phyloP scores from a whole-genome alignment of 2,329 filamentous ascomycete species.

The Trichoderma aggressivum region DNA sequence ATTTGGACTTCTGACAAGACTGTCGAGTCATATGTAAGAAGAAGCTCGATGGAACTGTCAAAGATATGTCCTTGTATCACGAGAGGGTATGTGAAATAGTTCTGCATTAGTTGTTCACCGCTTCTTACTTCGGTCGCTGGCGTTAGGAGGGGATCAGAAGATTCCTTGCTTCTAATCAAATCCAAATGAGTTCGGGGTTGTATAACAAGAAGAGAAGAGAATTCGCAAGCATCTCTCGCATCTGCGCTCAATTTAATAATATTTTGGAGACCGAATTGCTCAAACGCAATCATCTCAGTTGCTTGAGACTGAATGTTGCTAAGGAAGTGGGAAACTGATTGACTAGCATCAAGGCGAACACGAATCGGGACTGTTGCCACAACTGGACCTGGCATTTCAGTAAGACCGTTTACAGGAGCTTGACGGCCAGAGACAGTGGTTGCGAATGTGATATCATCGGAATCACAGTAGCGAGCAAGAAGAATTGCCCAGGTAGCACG shows the following conservation, averaged over 20 bases:
- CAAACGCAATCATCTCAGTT: slow-evolving; percentile 23
- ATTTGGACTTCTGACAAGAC: slow-evolving; percentile 4
- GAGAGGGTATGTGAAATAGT: slow-evolving; percentile 15
- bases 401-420: slow-evolving; percentile 17
- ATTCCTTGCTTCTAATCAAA: neutral
- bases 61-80: slow-evolving; percentile 15
- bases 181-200: slow-evolving; percentile 3
- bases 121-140: neutral
- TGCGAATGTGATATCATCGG: slow-evolving; percentile 24
- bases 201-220: slow-evolving; percentile 10
- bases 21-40: slow-evolving; percentile 7
- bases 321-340: slow-evolving; percentile 14
- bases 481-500: slow-evolving; percentile 25
- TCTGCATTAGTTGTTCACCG: slow-evolving; percentile 8
- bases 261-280: slow-evolving; percentile 24
- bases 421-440: slow-evolving; percentile 24
- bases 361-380: slow-evolving; percentile 23
- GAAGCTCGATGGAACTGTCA: neutral
- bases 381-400: slow-evolving; percentile 20
- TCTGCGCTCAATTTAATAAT: slow-evolving; percentile 5
- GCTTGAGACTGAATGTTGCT: slow-evolving; percentile 21
- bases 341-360: slow-evolving; percentile 12
- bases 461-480: slow-evolving; percentile 21
- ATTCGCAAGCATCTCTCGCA: slow-evolving; percentile 5
- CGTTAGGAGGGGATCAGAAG: neutral